A percentile compares a stretch with the other conserved stretches of the same genome.
Evolutionary conservation across 805 yeast genomes (phyloP).

Genomic region (Ogataea nonfermentans): DNA sequence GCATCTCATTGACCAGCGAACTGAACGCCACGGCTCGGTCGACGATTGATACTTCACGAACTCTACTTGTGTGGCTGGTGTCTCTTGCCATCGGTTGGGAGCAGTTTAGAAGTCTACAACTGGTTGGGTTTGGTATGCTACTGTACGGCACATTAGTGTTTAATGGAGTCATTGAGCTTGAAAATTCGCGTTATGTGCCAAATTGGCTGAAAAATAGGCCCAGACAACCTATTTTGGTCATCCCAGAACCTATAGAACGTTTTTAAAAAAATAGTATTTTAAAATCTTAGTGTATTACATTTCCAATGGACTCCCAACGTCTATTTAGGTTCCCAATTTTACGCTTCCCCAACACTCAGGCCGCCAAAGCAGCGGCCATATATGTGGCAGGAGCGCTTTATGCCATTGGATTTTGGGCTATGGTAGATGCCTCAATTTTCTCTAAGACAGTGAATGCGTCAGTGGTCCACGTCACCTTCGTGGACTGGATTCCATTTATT

Average conservation of each 20-base stretch:
- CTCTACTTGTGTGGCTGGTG: constrained; percentile 70
- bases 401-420: constrained; percentile 85
- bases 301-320: constrained; percentile 40
- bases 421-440: constrained; percentile 85
- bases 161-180: constrained; percentile 64
- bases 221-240: constrained; percentile 29
- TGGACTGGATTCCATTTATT: constrained; percentile 94
- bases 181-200: constrained; percentile 48
- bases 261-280: constrained; percentile 10
- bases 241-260: constrained; percentile 44
- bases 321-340: constrained; percentile 65
- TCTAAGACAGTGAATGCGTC: constrained; percentile 85
- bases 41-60: constrained; percentile 75
- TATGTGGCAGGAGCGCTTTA: constrained; percentile 75
- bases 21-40: constrained; percentile 76
- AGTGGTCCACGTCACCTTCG: constrained; percentile 79
- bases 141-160: constrained; percentile 73
- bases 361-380: constrained; percentile 70
- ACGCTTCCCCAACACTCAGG: constrained; percentile 66
- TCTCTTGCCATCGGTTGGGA: constrained; percentile 78
- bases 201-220: constrained; percentile 36
- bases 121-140: constrained; percentile 58
- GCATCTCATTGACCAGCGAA: constrained; percentile 62
- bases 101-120: constrained; percentile 56
- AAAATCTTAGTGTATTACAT: not conserved